Evolutionary conservation across 2,329 filamentous ascomycete species (phyloP).

Genomic region (Talaromyces sp.): DNA sequence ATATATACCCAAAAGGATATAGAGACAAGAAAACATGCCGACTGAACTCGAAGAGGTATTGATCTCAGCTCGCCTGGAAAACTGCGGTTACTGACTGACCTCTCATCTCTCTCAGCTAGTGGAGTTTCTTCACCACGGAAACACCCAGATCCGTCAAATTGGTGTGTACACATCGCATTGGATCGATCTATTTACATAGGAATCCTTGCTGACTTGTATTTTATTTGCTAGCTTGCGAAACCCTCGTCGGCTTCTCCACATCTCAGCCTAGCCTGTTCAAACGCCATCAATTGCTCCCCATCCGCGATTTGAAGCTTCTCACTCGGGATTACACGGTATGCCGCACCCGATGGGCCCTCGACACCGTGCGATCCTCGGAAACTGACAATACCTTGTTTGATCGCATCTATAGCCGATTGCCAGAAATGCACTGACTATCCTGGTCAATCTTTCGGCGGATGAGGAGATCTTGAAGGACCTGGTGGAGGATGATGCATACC

Average conservation of each 20-base stretch:
- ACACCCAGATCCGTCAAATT: slow-evolving; percentile 84
- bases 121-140: slow-evolving; percentile 89
- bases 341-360: not conserved
- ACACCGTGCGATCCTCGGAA: slow-evolving; percentile 2
- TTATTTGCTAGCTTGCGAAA: slow-evolving; percentile 79
- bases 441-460: slow-evolving; percentile 86
- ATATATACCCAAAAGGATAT: too few relatives aligned
- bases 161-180: too few relatives aligned
- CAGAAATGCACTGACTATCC: slow-evolving; percentile 79
- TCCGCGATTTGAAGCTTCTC: slow-evolving; percentile 85
- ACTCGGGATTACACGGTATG: slow-evolving; percentile 77
- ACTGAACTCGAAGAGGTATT: slow-evolving; percentile 76
- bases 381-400: not conserved
- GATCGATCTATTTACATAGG: too few relatives aligned
- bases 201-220: too few relatives aligned
- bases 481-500: slow-evolving; percentile 76
- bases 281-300: slow-evolving; percentile 71
- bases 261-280: slow-evolving; percentile 83
- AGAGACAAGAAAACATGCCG: slow-evolving; percentile 63
- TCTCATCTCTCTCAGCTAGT: slow-evolving; percentile 49
- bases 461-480: slow-evolving; percentile 72
- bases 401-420: slow-evolving; percentile 69
- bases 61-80: too few relatives aligned
- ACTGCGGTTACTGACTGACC: too few relatives aligned
- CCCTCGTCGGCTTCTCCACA: slow-evolving; percentile 81